Conservation (phyloP, 2,329 filamentous ascomycete species). For the Xylaria sp. region DNA sequence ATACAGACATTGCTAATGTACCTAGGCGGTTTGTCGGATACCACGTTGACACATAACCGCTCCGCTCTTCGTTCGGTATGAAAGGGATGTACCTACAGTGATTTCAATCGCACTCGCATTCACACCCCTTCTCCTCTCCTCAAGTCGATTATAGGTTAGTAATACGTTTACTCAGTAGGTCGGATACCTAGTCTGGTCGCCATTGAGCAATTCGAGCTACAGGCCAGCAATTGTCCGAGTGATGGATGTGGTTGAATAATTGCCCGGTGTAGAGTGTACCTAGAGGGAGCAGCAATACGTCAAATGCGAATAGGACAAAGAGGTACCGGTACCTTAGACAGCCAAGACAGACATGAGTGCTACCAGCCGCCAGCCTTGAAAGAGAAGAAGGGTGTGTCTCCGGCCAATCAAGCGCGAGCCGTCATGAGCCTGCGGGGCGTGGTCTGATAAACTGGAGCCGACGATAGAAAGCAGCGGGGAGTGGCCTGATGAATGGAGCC, state of each 20-base stretch:
- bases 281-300: not conserved
- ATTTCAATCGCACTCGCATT: too few relatives aligned
- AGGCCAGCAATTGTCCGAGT: not conserved
- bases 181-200: not conserved
- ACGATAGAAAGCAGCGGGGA: constrained; percentile 35
- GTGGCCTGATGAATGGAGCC: constrained; percentile 34
- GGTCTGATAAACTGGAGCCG: constrained; percentile 29
- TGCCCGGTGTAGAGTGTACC: not conserved
- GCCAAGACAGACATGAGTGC: constrained; percentile 9
- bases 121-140: too few relatives aligned
- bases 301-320: not conserved
- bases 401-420: constrained; percentile 21
- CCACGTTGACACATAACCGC: too few relatives aligned
- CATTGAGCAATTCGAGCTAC: not conserved
- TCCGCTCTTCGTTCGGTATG: too few relatives aligned
- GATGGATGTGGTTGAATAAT: not conserved
- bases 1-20: too few relatives aligned
- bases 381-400: not conserved
- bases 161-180: too few relatives aligned
- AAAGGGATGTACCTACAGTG: too few relatives aligned
- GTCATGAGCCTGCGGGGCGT: constrained; percentile 33
- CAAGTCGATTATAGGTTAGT: too few relatives aligned
- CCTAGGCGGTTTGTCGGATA: too few relatives aligned
- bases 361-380: constrained; percentile 13
- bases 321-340: constrained; percentile 33